phyloP scores from a whole-genome alignment of 2,329 filamentous ascomycete species.

The Penicillium capsulatum region DNA sequence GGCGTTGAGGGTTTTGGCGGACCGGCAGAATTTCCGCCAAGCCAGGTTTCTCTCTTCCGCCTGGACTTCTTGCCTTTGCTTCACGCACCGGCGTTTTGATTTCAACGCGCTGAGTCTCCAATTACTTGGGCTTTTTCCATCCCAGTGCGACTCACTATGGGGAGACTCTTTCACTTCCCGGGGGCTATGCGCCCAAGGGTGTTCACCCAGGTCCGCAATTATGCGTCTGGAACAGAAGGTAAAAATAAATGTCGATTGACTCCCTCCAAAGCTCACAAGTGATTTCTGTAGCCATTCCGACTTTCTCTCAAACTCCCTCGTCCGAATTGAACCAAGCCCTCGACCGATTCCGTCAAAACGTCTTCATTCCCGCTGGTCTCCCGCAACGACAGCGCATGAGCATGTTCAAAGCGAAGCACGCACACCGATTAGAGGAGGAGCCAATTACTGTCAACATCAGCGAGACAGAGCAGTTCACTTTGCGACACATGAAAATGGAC shows the following conservation, averaged over 20 bases:
- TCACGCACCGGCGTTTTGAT: too few species aligned
- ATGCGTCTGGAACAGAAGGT: constrained; percentile 31
- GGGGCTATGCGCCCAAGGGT: constrained; percentile 32
- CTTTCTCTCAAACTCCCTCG: constrained; percentile 38
- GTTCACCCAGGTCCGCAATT: constrained; percentile 28
- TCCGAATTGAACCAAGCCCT: constrained; percentile 41
- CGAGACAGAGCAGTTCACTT: constrained; percentile 37
- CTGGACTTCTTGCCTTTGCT: constrained; percentile 4
- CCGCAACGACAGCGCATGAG: constrained; percentile 35
- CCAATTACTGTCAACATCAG: constrained; percentile 40
- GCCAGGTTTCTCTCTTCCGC: constrained; percentile 29
- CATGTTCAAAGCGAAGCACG: constrained; percentile 38
- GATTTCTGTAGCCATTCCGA: constrained; percentile 34
- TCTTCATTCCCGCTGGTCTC: constrained; percentile 44
- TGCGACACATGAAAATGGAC: constrained; percentile 35
- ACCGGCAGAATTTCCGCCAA: constrained; percentile 40
- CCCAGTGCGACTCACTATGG: constrained; percentile 40
- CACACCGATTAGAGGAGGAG: constrained; percentile 35
- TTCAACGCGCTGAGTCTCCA: constrained; percentile 1
- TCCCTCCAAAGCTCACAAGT: constrained; percentile 6
- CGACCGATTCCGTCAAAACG: constrained; percentile 39
- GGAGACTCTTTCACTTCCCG: constrained; percentile 38
- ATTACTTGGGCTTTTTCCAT: constrained; percentile 1
- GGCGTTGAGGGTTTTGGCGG: constrained; percentile 29
- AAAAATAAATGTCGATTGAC: not conserved